Evolutionary conservation across 495 filamentous ascomycete species (phyloP).

Genomic region (Parmelia sp.): DNA sequence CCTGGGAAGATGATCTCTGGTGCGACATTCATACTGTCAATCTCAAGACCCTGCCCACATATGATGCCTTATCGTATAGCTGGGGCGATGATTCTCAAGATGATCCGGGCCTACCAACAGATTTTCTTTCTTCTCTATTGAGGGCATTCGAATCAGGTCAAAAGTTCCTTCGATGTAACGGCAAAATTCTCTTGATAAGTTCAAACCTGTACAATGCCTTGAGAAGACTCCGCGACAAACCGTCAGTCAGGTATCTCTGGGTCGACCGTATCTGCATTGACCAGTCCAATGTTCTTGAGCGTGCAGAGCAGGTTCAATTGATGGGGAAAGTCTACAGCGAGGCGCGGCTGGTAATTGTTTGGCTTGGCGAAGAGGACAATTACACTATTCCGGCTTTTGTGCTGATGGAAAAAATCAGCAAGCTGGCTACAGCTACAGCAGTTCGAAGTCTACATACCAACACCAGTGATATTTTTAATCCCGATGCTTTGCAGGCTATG

Average conservation of each 20-base stretch:
- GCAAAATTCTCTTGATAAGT: not conserved
- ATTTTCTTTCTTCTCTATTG: not conserved
- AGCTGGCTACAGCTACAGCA: not conserved
- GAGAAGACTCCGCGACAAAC: conserved; percentile 4
- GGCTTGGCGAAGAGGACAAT: conserved; percentile 24
- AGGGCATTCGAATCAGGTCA: not conserved
- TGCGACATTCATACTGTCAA: not conserved
- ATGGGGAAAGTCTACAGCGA: conserved; percentile 28
- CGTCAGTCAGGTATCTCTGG: conserved; percentile 4
- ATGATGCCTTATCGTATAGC: not conserved
- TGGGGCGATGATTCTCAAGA: not conserved
- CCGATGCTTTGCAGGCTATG: not conserved
- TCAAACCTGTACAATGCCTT: conserved; percentile 6
- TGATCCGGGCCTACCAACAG: not conserved
- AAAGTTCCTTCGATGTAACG: conserved; percentile 2
- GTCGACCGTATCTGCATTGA: conserved; percentile 12
- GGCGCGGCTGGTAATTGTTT: conserved; percentile 24
- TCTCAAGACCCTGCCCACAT: not conserved
- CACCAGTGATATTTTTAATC: not conserved
- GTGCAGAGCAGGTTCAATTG: conserved; percentile 9
- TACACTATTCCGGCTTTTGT: not conserved
- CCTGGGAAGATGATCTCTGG: not conserved
- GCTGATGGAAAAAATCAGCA: not conserved
- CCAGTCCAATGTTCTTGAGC: conserved; percentile 7
- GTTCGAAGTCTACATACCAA: not conserved